Percentiles rank a stretch among this genome's conserved stretches.
phyloP scores from a whole-genome alignment of 2,329 filamentous ascomycete species.

The Zopfia rhizophila region DNA sequence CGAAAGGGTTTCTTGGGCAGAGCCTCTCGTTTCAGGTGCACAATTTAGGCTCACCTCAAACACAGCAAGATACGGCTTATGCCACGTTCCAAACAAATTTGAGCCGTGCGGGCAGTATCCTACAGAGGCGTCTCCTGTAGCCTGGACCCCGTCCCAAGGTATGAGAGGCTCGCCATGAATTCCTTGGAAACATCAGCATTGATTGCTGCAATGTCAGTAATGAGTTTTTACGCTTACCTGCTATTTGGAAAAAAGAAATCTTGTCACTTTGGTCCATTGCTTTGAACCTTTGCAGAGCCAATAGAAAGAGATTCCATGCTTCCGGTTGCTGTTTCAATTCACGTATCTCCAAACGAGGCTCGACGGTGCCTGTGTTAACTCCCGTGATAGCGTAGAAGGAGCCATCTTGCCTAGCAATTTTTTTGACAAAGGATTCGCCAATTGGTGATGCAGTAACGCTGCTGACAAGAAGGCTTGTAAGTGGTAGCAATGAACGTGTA shows the following conservation, averaged over 20 bases:
- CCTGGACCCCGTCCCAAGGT: constrained; percentile 63
- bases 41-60: too few species aligned
- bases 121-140: constrained; percentile 57
- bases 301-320: constrained; percentile 79
- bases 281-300: constrained; percentile 79
- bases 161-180: constrained; percentile 81
- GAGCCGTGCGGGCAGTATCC: constrained; percentile 84
- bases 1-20: too few species aligned
- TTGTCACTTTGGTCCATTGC: constrained; percentile 70
- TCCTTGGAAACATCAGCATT: constrained; percentile 57
- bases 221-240: constrained; percentile 63
- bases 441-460: too few species aligned
- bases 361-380: constrained; percentile 29
- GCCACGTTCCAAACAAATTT: constrained; percentile 82
- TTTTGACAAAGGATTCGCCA: too few species aligned
- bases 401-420: constrained; percentile 40
- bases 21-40: too few species aligned
- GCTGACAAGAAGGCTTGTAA: too few species aligned
- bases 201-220: neutral
- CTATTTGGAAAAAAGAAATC: constrained; percentile 81
- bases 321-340: constrained; percentile 70
- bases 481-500: too few species aligned
- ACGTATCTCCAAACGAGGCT: constrained; percentile 73
- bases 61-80: constrained; percentile 79
- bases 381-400: constrained; percentile 25